These are phyloP conservation scores for Protea cynaroides DNA, from an alignment of 164 flowering plant genomes.

Conservation along the genomic window DNA sequence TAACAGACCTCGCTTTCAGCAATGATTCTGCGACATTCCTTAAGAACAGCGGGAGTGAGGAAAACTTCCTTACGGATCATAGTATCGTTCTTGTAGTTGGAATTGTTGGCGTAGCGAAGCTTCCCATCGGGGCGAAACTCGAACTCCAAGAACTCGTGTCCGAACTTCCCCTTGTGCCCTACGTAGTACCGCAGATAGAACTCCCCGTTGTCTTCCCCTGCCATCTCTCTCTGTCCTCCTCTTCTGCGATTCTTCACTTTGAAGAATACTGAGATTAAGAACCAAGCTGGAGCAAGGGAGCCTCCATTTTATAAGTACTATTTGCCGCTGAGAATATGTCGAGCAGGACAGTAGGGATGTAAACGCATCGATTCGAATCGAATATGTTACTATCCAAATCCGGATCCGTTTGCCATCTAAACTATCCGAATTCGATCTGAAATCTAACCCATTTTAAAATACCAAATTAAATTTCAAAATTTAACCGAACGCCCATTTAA, in stretches of 20 bases:
- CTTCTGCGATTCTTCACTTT: neutral
- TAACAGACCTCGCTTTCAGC: constrained; percentile 70
- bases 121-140: constrained; percentile 92
- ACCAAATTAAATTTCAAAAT: too few relatives aligned
- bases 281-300: too few relatives aligned
- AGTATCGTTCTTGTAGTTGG: constrained; percentile 96
- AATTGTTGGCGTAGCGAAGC: constrained; percentile 93
- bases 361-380: too few relatives aligned
- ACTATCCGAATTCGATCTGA: too few relatives aligned
- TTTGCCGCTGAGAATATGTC: too few relatives aligned
- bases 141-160: constrained; percentile 93
- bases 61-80: constrained; percentile 95
- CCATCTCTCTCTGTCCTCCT: constrained; percentile 18
- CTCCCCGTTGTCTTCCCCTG: constrained; percentile 37
- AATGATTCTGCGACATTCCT: constrained; percentile 85
- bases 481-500: too few relatives aligned
- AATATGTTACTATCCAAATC: too few relatives aligned
- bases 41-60: constrained; percentile 79
- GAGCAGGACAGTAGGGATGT: too few relatives aligned
- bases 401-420: too few relatives aligned
- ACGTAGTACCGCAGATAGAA: constrained; percentile 82
- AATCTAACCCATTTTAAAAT: too few relatives aligned
- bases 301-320: too few relatives aligned
- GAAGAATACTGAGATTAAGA: too few relatives aligned
- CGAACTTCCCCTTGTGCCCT: constrained; percentile 92